Percentiles rank a stretch among this genome's conserved stretches.
These are phyloP conservation scores for Elymus sibiricus DNA, from an alignment of 176 grass and related monocot species.

Conservation along the genomic window DNA sequence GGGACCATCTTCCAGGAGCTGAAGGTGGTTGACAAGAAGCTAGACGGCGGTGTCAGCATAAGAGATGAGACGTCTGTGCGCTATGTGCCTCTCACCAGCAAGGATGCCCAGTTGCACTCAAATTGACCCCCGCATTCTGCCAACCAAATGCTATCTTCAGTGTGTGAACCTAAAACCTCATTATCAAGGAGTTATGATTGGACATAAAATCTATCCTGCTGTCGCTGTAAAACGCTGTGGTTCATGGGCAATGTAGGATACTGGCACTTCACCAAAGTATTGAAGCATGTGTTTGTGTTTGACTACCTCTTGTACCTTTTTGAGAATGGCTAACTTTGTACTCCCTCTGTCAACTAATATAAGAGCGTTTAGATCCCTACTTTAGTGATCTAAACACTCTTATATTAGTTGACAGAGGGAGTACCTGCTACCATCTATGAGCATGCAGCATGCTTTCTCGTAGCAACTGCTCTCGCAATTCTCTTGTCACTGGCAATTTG, in stretches of 20 bases:
- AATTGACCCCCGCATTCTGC: conserved; percentile 27
- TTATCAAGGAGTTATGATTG: not conserved
- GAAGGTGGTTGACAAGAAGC: conserved; percentile 76
- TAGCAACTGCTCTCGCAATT: not conserved
- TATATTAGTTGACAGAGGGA: too few species aligned
- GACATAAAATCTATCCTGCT: conserved; percentile 17
- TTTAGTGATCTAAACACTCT: too few species aligned
- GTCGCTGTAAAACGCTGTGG: not conserved
- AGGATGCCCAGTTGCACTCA: conserved; percentile 42
- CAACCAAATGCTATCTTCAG: not conserved
- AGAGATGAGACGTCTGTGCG: conserved; percentile 61
- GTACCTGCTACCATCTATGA: not conserved
- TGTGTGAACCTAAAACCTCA: not conserved
- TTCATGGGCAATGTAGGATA: conserved; percentile 6
- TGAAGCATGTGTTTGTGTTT: not conserved
- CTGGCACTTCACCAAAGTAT: not conserved
- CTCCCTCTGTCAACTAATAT: too few species aligned
- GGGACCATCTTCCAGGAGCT: conserved; percentile 68
- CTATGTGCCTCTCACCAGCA: conserved; percentile 67
- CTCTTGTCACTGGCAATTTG: not conserved
- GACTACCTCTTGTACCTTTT: not conserved
- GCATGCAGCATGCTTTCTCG: not conserved
- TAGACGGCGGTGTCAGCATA: conserved; percentile 44
- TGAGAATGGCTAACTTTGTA: not conserved
- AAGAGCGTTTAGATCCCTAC: too few species aligned